Conservation (phyloP, 2,329 filamentous ascomycete genomes). For the Ophiocordyceps robertsii region DNA sequence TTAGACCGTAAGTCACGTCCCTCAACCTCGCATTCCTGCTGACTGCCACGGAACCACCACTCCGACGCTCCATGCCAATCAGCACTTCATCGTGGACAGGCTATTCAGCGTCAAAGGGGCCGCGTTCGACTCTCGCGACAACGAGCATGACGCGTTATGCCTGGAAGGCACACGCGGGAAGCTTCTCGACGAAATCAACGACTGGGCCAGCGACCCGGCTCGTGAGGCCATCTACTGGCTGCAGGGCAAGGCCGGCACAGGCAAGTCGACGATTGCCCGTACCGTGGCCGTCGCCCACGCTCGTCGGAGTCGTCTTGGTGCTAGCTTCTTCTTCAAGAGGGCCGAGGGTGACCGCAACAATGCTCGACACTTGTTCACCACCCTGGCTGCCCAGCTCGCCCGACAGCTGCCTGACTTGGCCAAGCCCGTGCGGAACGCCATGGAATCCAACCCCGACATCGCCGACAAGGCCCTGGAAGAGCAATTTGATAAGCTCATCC, state of each 20-base stretch:
- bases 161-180: not conserved
- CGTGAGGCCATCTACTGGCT: constrained; percentile 4
- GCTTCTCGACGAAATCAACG: not conserved
- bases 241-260: constrained; percentile 7
- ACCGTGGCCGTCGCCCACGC: not conserved
- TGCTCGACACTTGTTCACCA: constrained; percentile 21
- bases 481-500: constrained; percentile 6
- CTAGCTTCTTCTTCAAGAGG: constrained; percentile 29
- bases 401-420: constrained; percentile 10
- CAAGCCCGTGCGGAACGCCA: not conserved
- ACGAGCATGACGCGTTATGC: not conserved
- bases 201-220: not conserved
- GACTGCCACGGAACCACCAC: too few relatives aligned
- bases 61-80: too few relatives aligned
- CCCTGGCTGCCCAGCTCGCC: constrained; percentile 21
- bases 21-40: too few relatives aligned
- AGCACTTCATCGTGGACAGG: too few relatives aligned
- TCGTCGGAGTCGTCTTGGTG: constrained; percentile 7
- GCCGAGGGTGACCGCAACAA: constrained; percentile 20
- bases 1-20: too few relatives aligned
- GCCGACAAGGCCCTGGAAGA: not conserved
- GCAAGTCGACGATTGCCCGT: constrained; percentile 9
- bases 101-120: not conserved
- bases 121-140: not conserved
- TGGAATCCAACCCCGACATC: not conserved